A percentile compares a stretch with the other conserved stretches of the same genome.
Conservation (phyloP, 2,329 filamentous ascomycete genomes). For the Fusarium udum region DNA sequence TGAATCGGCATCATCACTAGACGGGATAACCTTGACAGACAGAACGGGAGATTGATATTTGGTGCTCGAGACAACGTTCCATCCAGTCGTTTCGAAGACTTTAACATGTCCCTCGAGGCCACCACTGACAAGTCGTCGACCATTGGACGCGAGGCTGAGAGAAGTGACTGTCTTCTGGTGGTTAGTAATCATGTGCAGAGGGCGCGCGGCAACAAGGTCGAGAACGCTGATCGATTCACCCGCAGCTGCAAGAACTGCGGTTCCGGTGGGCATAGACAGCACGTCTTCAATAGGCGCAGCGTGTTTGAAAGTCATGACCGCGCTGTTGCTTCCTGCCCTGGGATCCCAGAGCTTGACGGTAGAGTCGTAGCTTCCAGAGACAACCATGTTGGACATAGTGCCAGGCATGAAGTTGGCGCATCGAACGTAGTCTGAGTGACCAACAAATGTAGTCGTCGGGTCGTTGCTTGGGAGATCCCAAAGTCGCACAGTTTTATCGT, state of each 20-base stretch:
- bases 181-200: slow-evolving; percentile 86
- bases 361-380: slow-evolving; percentile 93
- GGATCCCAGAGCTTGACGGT: slow-evolving; percentile 96
- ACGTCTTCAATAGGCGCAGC: slow-evolving; percentile 88
- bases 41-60: slow-evolving; percentile 95
- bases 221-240: slow-evolving; percentile 90
- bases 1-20: slow-evolving; percentile 51
- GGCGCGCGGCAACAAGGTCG: slow-evolving; percentile 90
- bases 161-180: slow-evolving; percentile 98
- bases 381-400: slow-evolving; percentile 75
- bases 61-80: slow-evolving; percentile 94
- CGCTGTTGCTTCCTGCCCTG: slow-evolving; percentile 69
- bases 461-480: slow-evolving; percentile 91
- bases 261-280: slow-evolving; percentile 86
- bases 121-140: slow-evolving; percentile 83
- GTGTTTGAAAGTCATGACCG: slow-evolving; percentile 95
- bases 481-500: slow-evolving; percentile 90
- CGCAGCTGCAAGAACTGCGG: slow-evolving; percentile 83
- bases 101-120: slow-evolving; percentile 96
- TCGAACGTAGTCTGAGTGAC: slow-evolving; percentile 93
- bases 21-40: slow-evolving; percentile 76
- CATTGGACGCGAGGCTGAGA: slow-evolving; percentile 82
- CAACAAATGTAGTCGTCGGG: slow-evolving; percentile 80
- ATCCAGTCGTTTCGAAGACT: slow-evolving; percentile 90
- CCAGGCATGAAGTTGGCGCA: slow-evolving; percentile 86